A percentile compares a stretch with the other conserved stretches of the same genome.
These are phyloP conservation scores for Mucor plumbeus DNA, from an alignment of 371 early-diverging fungal genomes.

Conservation along the genomic window DNA sequence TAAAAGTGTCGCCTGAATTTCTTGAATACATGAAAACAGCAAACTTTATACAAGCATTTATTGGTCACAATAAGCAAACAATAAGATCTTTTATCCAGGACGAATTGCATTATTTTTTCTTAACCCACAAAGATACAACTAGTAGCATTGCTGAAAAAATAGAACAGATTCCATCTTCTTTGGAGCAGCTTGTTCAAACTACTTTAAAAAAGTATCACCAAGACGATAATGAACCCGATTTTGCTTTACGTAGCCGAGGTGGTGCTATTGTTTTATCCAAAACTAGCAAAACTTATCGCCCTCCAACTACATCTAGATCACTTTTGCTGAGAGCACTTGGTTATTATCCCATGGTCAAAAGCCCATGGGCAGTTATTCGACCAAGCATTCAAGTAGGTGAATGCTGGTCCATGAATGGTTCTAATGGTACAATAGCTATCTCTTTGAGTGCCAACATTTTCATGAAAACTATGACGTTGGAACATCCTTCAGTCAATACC, in stretches of 20 bases:
- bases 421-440: conserved; percentile 15
- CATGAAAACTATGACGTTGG: conserved; percentile 12
- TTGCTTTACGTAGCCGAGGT: not conserved
- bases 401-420: conserved; percentile 26
- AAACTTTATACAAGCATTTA: not conserved
- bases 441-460: conserved; percentile 5
- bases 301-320: not conserved
- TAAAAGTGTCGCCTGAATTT: not conserved
- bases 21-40: not conserved
- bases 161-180: not conserved
- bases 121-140: not conserved
- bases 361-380: conserved; percentile 1
- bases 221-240: not conserved
- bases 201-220: not conserved
- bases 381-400: conserved; percentile 15
- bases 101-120: not conserved
- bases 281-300: conserved; percentile 1
- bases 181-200: not conserved
- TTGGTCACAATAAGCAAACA: not conserved
- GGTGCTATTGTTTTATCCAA: not conserved
- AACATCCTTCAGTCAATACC: conserved; percentile 6
- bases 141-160: not conserved
- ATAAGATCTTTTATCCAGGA: conserved; percentile 1
- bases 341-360: not conserved
- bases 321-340: conserved; percentile 2